Evolutionary conservation across 1,284 basidiomycete species (phyloP).

Genomic region (Ganoderma multipileum): DNA sequence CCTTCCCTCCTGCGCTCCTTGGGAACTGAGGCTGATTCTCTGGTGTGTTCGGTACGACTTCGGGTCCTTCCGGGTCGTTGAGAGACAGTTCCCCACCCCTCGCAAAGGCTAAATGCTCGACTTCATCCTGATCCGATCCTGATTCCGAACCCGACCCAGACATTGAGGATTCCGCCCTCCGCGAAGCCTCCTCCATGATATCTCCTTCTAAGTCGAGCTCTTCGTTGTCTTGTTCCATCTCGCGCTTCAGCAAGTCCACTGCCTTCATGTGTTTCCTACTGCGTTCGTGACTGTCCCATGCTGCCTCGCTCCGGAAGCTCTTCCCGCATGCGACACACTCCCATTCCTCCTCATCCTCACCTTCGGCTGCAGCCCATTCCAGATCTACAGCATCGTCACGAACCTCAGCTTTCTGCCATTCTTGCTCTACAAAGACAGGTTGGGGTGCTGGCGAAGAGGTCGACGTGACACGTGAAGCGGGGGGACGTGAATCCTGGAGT

Average conservation of each 20-base stretch:
- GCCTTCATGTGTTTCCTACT: slow-evolving; percentile 96
- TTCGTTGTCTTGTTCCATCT: slow-evolving; percentile 83
- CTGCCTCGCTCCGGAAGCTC: slow-evolving; percentile 89
- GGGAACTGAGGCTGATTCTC: slow-evolving; percentile 29
- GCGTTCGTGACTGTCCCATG: slow-evolving; percentile 96
- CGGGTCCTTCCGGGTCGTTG: neutral
- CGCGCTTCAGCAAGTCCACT: slow-evolving; percentile 73
- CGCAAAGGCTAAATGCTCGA: neutral
- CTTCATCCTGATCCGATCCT: slow-evolving; percentile 4
- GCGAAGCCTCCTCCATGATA: slow-evolving; percentile 26
- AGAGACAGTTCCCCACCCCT: neutral
- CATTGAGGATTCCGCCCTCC: neutral
- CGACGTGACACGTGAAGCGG: slow-evolving; percentile 20
- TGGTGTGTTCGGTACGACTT: neutral
- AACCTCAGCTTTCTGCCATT: slow-evolving; percentile 76
- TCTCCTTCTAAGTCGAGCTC: slow-evolving; percentile 52
- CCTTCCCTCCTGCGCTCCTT: slow-evolving; percentile 31
- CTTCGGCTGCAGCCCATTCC: slow-evolving; percentile 75
- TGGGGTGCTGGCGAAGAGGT: slow-evolving; percentile 31
- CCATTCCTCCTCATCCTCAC: slow-evolving; percentile 79
- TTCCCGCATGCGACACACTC: slow-evolving; percentile 98
- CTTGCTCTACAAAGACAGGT: slow-evolving; percentile 74
- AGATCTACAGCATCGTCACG: slow-evolving; percentile 59
- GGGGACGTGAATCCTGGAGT: slow-evolving; percentile 36
- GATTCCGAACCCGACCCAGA: neutral